Conservation (phyloP, 2,329 filamentous ascomycete species). For the Zopfia rhizophila region DNA sequence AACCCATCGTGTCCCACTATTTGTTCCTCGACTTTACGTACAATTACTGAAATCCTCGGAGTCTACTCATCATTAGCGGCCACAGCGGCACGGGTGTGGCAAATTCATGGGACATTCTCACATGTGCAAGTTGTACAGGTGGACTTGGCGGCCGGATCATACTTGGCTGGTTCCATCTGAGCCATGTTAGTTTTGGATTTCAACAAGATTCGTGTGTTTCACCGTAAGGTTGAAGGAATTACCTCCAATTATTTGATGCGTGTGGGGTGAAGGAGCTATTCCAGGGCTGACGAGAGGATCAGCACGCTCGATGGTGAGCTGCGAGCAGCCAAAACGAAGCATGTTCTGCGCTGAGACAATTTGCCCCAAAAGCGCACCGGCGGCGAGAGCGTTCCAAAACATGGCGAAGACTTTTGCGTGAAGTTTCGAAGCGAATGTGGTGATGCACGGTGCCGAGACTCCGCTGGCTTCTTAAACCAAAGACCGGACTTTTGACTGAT, state of each 20-base stretch:
- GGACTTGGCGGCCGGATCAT: conserved; percentile 34
- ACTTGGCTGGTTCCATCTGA: conserved; percentile 40
- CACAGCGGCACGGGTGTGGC: no score
- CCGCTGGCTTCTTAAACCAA: conserved; percentile 20
- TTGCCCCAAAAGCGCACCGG: conserved; percentile 33
- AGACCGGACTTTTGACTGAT: conserved; percentile 2
- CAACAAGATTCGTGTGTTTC: conserved; percentile 17
- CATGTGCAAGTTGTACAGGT: conserved; percentile 47
- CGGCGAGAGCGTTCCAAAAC: conserved; percentile 36
- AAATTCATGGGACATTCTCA: conserved; percentile 23
- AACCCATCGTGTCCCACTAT: not conserved
- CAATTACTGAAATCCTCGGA: conserved; percentile 40
- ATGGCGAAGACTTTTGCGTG: conserved; percentile 23
- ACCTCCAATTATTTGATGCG: conserved; percentile 46
- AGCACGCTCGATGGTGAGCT: conserved; percentile 60
- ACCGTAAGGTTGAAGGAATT: conserved; percentile 46
- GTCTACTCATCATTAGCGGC: no score
- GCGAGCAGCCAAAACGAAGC: conserved; percentile 47
- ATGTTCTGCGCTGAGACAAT: conserved; percentile 43
- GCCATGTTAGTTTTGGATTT: conserved; percentile 11
- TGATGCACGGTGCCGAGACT: conserved; percentile 6
- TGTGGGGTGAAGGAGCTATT: conserved; percentile 37
- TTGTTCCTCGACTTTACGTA: not conserved
- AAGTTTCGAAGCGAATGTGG: conserved; percentile 14
- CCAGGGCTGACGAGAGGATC: conserved; percentile 57